Evolutionary conservation across 2,329 filamentous ascomycete genomes (phyloP).

Genomic region (Botryotinia globosa): DNA sequence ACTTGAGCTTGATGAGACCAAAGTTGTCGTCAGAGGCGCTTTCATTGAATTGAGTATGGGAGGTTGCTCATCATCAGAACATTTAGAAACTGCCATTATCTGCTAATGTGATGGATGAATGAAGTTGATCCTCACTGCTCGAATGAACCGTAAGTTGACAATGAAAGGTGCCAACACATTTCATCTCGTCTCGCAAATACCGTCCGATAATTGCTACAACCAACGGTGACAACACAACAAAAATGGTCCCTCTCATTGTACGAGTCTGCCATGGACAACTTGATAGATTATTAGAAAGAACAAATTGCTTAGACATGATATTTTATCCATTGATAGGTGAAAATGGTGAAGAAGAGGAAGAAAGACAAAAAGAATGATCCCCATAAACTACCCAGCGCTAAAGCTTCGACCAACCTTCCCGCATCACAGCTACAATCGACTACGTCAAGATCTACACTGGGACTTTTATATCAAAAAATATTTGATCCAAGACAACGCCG

Average conservation of each 20-base stretch:
- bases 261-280: not conserved
- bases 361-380: not conserved
- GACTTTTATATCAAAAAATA: conserved; percentile 11
- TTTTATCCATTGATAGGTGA: not conserved
- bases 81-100: not conserved
- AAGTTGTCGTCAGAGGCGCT: not conserved
- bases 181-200: not conserved
- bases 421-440: not conserved
- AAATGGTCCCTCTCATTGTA: not conserved
- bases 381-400: not conserved
- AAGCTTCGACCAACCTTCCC: conserved; percentile 7
- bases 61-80: not conserved
- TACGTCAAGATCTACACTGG: conserved; percentile 15
- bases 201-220: not conserved
- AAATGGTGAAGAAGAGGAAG: conserved; percentile 11
- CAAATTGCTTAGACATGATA: not conserved
- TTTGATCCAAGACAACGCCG: not conserved
- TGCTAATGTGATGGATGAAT: not conserved
- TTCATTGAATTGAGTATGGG: not conserved
- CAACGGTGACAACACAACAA: not conserved
- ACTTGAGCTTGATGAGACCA: not conserved
- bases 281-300: not conserved
- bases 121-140: not conserved
- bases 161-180: conserved; percentile 14
- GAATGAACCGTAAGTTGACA: not conserved